Evolutionary conservation across 2,329 filamentous ascomycete genomes (phyloP), one percentile per base, ranked within the genome.

Genomic region (Tolypocladium capitatum): DNA sequence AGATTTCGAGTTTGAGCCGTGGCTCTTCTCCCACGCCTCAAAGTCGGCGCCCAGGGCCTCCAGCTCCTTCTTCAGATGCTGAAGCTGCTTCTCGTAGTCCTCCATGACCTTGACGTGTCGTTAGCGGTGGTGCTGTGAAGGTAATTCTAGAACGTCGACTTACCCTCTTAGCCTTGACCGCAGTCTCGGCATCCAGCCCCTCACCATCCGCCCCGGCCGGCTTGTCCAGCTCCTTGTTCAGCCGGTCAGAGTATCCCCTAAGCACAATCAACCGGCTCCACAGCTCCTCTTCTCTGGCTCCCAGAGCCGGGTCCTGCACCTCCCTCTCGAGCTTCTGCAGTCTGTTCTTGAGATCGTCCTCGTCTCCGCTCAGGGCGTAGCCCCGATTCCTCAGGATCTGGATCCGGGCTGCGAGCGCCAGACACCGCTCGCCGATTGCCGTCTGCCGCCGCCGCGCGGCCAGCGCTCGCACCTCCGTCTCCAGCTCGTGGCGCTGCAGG

Each of bases 221-320:
- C 66, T 80, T 82, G 61, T 83, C 84, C 49, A 87, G 74, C 68
- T 92, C 86, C 56, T 78, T 79, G 59, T 83, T 83, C 55, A 94
- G 65, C 57, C 80, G 76, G 54, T 83, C 78, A 21, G 84, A 83
- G 54, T 87, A 80, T 51, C 85, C 84, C 53, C 84, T 73, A 43
- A 92, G 69, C 34, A 83, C 77, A 44, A 89, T 83, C 68, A 92
- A 77, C 42, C 86, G 73, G 53, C 86, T 88, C 86, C 86, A 92
- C 41, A 92, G 80, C 69, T 92, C 86, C 64, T 92, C 87, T 60
- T 87, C 83, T 54, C 85, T 72, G 3, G 85, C 86, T 34, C 78
- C 77, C 48, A 91, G 73, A 8, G 81, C 81, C 8, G 87, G 86
- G 58, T 92, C 86, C 53, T 81, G 80, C 28, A 88, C 78, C 45